Evolutionary conservation across 2,329 filamentous ascomycete species (phyloP).

Genomic region (Ambrosiella beaveri): DNA sequence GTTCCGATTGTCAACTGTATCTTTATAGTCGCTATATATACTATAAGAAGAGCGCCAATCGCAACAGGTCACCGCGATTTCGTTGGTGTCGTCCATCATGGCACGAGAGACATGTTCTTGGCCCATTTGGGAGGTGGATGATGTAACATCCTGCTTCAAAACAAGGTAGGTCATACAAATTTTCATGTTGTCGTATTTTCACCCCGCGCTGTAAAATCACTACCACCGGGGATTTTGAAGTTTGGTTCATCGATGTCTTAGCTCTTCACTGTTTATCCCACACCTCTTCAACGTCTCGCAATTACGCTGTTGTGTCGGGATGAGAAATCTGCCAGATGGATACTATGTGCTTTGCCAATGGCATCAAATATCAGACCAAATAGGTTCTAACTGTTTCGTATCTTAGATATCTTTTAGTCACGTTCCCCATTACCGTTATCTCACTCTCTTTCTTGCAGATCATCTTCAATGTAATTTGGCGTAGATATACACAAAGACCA

Average conservation of each 20-base stretch:
- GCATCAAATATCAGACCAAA: background rate
- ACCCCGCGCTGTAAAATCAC: background rate
- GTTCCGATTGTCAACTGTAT: background rate
- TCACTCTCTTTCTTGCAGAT: conserved; percentile 53
- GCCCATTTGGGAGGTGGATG: conserved; percentile 46
- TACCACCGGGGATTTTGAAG: background rate
- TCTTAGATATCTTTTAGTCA: conserved; percentile 56
- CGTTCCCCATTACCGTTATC: conserved; percentile 60
- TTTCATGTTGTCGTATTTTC: background rate
- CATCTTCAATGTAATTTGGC: conserved; percentile 22
- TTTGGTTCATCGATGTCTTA: background rate
- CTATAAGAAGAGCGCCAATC: no score
- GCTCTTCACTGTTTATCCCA: background rate
- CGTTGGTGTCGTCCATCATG: conserved; percentile 2
- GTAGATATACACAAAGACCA: background rate
- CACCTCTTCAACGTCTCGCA: no score
- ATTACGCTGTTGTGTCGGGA: no score
- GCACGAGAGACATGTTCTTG: conserved; percentile 19
- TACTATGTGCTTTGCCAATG: no score
- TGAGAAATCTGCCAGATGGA: no score
- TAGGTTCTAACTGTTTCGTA: background rate
- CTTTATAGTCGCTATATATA: background rate
- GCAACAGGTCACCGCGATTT: no score
- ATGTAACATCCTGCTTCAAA: conserved; percentile 46
- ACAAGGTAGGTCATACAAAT: conserved; percentile 39